phyloP scores from a whole-genome alignment of 805 yeast species.

The Pichia eremophila region DNA sequence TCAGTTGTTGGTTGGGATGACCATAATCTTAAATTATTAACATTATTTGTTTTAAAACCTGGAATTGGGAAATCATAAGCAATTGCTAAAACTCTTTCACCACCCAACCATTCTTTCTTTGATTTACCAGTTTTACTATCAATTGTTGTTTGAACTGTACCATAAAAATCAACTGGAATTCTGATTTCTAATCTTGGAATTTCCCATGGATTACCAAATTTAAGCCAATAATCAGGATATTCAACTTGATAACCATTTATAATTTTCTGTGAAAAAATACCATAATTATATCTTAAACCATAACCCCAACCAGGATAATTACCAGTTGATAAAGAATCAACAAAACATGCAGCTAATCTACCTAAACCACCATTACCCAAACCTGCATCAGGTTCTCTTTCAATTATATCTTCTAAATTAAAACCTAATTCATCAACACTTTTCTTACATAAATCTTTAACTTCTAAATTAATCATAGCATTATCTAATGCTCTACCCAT shows the following conservation, averaged over 20 bases:
- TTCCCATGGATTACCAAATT: slow-evolving; percentile 89
- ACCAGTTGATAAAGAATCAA: slow-evolving; percentile 79
- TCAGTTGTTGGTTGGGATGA: slow-evolving; percentile 82
- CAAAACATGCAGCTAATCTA: slow-evolving; percentile 87
- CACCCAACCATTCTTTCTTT: slow-evolving; percentile 71
- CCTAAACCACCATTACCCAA: slow-evolving; percentile 95
- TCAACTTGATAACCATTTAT: slow-evolving; percentile 91
- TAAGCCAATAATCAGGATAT: slow-evolving; percentile 90
- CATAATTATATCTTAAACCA: slow-evolving; percentile 87
- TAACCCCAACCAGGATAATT: slow-evolving; percentile 95
- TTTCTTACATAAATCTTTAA: slow-evolving; percentile 47
- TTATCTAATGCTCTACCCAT: slow-evolving; percentile 96
- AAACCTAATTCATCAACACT: slow-evolving; percentile 73
- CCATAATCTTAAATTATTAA: slow-evolving; percentile 88
- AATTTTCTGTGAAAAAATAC: slow-evolving; percentile 84
- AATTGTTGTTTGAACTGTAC: slow-evolving; percentile 53
- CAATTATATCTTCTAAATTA: slow-evolving; percentile 74
- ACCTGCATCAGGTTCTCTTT: slow-evolving; percentile 89
- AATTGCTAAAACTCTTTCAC: slow-evolving; percentile 81
- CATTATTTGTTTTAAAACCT: slow-evolving; percentile 73
- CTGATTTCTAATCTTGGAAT: slow-evolving; percentile 78
- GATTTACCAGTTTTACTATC: slow-evolving; percentile 46
- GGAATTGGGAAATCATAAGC: slow-evolving; percentile 92
- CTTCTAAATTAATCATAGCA: slow-evolving; percentile 73
- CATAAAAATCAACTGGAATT: slow-evolving; percentile 85